phyloP scores from a whole-genome alignment of 2,329 filamentous ascomycete species.

The Fusarium miscanthi region DNA sequence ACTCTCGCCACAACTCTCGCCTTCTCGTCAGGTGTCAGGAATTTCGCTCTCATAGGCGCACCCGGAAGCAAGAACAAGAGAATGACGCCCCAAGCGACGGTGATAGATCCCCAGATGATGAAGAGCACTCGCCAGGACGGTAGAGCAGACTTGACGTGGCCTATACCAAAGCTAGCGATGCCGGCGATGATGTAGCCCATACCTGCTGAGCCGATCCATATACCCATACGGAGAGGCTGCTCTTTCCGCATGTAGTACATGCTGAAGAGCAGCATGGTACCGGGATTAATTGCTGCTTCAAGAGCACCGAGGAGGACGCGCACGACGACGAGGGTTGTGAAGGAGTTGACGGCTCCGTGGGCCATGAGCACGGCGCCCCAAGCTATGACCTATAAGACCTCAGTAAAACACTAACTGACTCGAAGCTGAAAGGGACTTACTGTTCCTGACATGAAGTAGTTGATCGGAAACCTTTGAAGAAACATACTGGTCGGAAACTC shows the following conservation, averaged over 20 bases:
- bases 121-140: constrained; percentile 26
- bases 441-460: constrained; percentile 17
- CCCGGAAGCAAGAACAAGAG: constrained; percentile 66
- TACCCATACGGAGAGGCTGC: constrained; percentile 33
- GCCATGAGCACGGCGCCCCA: constrained; percentile 11
- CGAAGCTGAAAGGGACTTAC: background rate
- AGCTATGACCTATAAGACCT: background rate
- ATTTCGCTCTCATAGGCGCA: constrained; percentile 61
- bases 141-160: constrained; percentile 26
- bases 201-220: constrained; percentile 33
- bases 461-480: background rate
- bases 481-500: constrained; percentile 13
- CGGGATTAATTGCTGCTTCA: constrained; percentile 6
- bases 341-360: background rate
- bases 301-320: constrained; percentile 1
- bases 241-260: constrained; percentile 39
- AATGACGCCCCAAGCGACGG: constrained; percentile 62
- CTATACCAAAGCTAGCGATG: constrained; percentile 36
- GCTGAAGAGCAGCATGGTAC: constrained; percentile 31
- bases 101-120: constrained; percentile 41
- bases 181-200: constrained; percentile 36
- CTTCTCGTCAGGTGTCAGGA: constrained; percentile 58
- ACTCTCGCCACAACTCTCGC: constrained; percentile 61
- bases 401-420: too few relatives aligned
- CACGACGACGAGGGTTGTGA: background rate